Evolutionary conservation across 83 land plant species (phyloP).

Genomic region (Picea mariana): DNA sequence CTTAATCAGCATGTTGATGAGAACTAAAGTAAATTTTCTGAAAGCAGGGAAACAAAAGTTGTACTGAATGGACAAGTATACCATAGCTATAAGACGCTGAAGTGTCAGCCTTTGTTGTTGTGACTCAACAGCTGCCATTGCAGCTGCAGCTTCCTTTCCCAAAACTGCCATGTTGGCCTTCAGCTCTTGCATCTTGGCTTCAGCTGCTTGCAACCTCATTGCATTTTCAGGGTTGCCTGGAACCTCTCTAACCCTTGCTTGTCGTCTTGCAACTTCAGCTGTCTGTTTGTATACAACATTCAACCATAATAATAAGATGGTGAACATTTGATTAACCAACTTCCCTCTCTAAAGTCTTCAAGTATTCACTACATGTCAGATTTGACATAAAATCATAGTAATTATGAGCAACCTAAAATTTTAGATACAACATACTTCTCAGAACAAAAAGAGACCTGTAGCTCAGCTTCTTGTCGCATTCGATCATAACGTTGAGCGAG

Average conservation of each 20-base stretch:
- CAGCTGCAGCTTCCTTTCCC: slow-evolving; percentile 89
- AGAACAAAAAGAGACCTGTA: slow-evolving; percentile 45
- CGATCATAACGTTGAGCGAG: slow-evolving; percentile 90
- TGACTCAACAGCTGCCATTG: slow-evolving; percentile 75
- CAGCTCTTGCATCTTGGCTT: slow-evolving; percentile 71
- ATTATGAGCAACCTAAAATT: slow-evolving; percentile 1
- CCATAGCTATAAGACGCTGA: slow-evolving; percentile 82
- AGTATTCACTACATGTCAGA: neutral
- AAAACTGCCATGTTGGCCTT: slow-evolving; percentile 82
- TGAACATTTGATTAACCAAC: neutral
- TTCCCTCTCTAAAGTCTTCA: neutral
- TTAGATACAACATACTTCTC: slow-evolving; percentile 12
- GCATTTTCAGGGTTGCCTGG: slow-evolving; percentile 56
- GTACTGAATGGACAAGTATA: slow-evolving; percentile 20
- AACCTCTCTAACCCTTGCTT: slow-evolving; percentile 54
- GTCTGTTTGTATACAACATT: slow-evolving; percentile 40
- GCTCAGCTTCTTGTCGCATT: slow-evolving; percentile 88
- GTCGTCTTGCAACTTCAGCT: slow-evolving; percentile 66
- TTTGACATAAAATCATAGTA: neutral
- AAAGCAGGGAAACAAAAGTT: neutral
- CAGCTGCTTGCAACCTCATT: slow-evolving; percentile 72
- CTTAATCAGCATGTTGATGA: neutral
- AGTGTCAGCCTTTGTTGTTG: slow-evolving; percentile 85
- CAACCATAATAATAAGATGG: neutral
- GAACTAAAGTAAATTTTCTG: neutral